These are phyloP conservation scores for Choanephora cucurbitarum DNA, from an alignment of 371 early-diverging fungal species.

Conservation along the genomic window DNA sequence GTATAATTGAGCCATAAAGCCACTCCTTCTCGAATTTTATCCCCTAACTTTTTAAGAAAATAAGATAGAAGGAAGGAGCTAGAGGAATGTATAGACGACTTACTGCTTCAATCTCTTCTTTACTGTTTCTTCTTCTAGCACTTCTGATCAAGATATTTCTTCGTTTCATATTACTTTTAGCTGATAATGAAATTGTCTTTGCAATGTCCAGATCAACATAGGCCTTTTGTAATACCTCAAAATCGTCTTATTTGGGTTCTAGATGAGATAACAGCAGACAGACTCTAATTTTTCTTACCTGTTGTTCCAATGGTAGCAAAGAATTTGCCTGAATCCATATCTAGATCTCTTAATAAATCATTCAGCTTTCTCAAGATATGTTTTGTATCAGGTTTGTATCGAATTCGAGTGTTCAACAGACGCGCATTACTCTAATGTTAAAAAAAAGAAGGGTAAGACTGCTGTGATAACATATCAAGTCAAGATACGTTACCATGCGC, in stretches of 20 bases:
- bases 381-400: conserved; percentile 52
- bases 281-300: conserved; percentile 20
- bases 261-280: background rate
- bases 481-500: conserved; percentile 15
- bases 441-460: too few relatives aligned
- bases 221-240: conserved; percentile 47
- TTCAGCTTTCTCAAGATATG: conserved; percentile 47
- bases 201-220: conserved; percentile 52
- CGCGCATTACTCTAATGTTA: conserved; percentile 22
- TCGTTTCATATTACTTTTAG: conserved; percentile 47
- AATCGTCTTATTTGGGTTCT: too few relatives aligned
- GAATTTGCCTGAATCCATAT: conserved; percentile 48
- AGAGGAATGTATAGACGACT: background rate
- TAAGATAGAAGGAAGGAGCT: background rate
- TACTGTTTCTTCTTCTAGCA: conserved; percentile 27
- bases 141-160: conserved; percentile 33
- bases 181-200: conserved; percentile 48
- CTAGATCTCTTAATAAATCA: conserved; percentile 42
- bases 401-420: conserved; percentile 31
- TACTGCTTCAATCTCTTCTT: conserved; percentile 30
- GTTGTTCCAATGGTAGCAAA: conserved; percentile 43
- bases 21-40: conserved; percentile 36
- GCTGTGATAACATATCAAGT: too few relatives aligned
- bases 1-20: conserved; percentile 31
- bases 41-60: conserved; percentile 21